These are phyloP conservation scores for Hondaea fermentalgiana DNA, from an alignment of 108 stramenopile species.

Conservation along the genomic window DNA sequence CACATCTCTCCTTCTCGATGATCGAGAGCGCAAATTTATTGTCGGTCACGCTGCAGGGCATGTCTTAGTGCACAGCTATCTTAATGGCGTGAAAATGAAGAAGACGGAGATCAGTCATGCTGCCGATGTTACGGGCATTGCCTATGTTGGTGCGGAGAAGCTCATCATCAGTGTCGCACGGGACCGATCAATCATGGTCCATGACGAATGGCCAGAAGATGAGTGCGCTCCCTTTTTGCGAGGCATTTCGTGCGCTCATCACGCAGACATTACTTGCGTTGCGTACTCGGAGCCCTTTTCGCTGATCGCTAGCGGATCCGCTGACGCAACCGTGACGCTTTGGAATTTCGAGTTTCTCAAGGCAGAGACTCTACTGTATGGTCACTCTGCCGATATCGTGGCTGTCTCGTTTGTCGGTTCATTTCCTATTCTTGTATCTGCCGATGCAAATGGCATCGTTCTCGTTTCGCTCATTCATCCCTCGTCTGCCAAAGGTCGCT, in stretches of 20 bases:
- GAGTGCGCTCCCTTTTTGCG: not conserved
- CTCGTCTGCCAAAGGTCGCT: not conserved
- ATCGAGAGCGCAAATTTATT: not conserved
- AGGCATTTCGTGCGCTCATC: not conserved
- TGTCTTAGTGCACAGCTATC: not conserved
- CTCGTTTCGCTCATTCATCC: not conserved
- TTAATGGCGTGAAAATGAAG: not conserved
- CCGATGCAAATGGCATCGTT: not conserved
- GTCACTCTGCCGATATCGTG: not conserved
- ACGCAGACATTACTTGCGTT: not conserved
- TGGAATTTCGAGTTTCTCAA: conserved; percentile 12
- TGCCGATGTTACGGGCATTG: not conserved
- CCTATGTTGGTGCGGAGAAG: not conserved
- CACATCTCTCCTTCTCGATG: not conserved
- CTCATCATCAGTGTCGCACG: not conserved
- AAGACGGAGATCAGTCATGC: not conserved
- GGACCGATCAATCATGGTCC: not conserved
- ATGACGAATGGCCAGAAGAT: conserved; percentile 10
- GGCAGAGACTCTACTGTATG: not conserved
- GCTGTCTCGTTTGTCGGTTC: not conserved
- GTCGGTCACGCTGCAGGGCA: not conserved
- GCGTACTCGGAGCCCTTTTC: not conserved
- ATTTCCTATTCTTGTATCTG: not conserved
- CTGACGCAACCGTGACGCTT: not conserved
- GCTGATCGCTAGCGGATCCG: not conserved